phyloP scores from a whole-genome alignment of 1,284 basidiomycete species.

The Ceratobasidium sp. region DNA sequence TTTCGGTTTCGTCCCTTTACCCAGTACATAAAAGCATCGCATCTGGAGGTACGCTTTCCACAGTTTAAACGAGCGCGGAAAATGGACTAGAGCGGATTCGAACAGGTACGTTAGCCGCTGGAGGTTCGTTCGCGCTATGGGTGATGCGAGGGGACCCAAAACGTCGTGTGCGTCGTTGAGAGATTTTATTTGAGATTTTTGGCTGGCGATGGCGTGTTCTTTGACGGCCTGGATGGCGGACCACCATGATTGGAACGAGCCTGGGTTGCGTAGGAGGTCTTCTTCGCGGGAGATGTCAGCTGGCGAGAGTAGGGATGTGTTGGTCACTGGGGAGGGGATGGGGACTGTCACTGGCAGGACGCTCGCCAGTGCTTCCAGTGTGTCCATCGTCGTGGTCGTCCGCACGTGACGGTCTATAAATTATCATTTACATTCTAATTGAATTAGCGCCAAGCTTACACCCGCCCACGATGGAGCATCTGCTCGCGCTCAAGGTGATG shows the following conservation, averaged over 20 bases:
- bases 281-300: conserved; percentile 92
- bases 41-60: conserved; percentile 94
- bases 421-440: not conserved
- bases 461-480: conserved; percentile 64
- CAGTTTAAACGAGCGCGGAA: conserved; percentile 92
- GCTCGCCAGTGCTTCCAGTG: conserved; percentile 68
- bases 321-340: conserved; percentile 83
- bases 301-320: conserved; percentile 80
- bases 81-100: conserved; percentile 90
- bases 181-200: conserved; percentile 59
- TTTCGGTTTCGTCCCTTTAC: conserved; percentile 78
- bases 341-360: conserved; percentile 88
- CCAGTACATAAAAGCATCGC: conserved; percentile 90
- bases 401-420: conserved; percentile 43
- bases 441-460: not conserved
- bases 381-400: conserved; percentile 33
- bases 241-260: conserved; percentile 94
- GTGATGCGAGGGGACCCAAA: conserved; percentile 82
- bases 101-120: conserved; percentile 92
- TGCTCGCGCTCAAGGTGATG: conserved; percentile 84
- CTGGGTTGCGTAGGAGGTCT: conserved; percentile 93
- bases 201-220: conserved; percentile 71
- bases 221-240: conserved; percentile 84
- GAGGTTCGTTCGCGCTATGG: conserved; percentile 78
- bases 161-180: conserved; percentile 57